phyloP scores from a whole-genome alignment of 176 grass and related monocot species.

The Hordeum marinum region DNA sequence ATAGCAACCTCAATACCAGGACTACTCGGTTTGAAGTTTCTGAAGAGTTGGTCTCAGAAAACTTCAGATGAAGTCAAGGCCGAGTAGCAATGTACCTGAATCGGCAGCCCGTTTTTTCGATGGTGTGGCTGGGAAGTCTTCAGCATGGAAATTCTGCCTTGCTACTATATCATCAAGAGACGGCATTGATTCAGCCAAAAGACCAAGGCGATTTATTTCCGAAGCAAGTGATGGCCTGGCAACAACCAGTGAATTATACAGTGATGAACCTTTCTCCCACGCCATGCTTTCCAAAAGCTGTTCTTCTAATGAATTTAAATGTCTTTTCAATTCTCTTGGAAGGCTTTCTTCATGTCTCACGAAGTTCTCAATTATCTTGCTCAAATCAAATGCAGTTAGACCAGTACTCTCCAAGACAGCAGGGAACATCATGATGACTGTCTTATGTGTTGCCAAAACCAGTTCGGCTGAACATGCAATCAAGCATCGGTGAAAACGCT shows the following conservation, averaged over 20 bases:
- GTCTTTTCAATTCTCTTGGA: constrained; percentile 90
- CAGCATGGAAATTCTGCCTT: constrained; percentile 48
- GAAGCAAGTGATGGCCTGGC: constrained; percentile 50
- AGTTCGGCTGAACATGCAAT: constrained; percentile 89
- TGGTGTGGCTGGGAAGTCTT: constrained; percentile 37
- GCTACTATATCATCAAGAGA: constrained; percentile 80
- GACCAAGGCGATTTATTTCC: constrained; percentile 63
- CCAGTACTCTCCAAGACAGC: constrained; percentile 83
- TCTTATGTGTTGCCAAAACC: constrained; percentile 90
- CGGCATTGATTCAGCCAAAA: constrained; percentile 91
- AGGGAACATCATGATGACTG: constrained; percentile 96
- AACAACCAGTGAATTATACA: constrained; percentile 95
- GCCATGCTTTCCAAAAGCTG: constrained; percentile 86
- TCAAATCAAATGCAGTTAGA: constrained; percentile 96
- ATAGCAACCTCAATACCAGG: background rate
- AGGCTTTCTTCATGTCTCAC: constrained; percentile 91
- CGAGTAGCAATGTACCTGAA: constrained; percentile 52
- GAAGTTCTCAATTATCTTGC: constrained; percentile 93
- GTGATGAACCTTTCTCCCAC: constrained; percentile 83
- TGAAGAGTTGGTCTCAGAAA: constrained; percentile 11
- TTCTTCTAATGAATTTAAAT: constrained; percentile 95
- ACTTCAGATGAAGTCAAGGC: constrained; percentile 14
- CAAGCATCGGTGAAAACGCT: constrained; percentile 90
- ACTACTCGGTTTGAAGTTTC: background rate
- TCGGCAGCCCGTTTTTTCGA: constrained; percentile 45